These are phyloP conservation scores for Beta macrorhiza DNA, from an alignment of 179 eudicot genomes.

Conservation along the genomic window DNA sequence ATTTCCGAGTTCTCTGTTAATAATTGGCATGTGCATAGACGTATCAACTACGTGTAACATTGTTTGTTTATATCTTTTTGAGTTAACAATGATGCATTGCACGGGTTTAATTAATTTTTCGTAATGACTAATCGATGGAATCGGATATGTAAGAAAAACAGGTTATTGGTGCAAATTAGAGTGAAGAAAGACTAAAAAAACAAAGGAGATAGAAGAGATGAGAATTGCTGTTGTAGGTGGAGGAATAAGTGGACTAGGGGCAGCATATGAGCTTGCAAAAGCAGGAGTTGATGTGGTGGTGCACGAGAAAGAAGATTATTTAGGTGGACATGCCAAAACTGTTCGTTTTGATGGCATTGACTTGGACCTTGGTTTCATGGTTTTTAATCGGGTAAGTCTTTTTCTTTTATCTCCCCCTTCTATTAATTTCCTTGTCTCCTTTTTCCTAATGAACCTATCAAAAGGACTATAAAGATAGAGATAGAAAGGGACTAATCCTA, in stretches of 20 bases:
- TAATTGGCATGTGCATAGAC: not conserved
- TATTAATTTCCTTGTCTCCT: not conserved
- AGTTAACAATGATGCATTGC: no score
- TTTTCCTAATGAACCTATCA: not conserved
- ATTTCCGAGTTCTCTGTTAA: no score
- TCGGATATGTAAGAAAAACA: no score
- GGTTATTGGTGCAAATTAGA: not conserved
- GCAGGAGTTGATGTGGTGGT: constrained; percentile 63
- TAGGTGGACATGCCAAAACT: constrained; percentile 89
- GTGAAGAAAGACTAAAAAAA: no score
- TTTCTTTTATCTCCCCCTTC: not conserved
- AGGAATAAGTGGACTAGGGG: constrained; percentile 80
- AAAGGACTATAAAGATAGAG: not conserved
- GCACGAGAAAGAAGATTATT: constrained; percentile 66
- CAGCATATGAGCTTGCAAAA: constrained; percentile 70
- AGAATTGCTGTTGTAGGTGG: constrained; percentile 85
- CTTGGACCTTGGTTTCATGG: constrained; percentile 91
- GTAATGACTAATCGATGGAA: not conserved
- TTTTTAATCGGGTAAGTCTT: constrained; percentile 71
- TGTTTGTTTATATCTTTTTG: not conserved
- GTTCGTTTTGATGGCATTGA: constrained; percentile 57
- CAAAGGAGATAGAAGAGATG: constrained; percentile 10
- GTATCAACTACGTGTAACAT: no score
- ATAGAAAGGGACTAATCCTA: not conserved
- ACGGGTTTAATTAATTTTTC: no score